Evolutionary conservation across 169 alveolate genomes (phyloP).

Genomic region (Plasmodium billcollinsi): DNA sequence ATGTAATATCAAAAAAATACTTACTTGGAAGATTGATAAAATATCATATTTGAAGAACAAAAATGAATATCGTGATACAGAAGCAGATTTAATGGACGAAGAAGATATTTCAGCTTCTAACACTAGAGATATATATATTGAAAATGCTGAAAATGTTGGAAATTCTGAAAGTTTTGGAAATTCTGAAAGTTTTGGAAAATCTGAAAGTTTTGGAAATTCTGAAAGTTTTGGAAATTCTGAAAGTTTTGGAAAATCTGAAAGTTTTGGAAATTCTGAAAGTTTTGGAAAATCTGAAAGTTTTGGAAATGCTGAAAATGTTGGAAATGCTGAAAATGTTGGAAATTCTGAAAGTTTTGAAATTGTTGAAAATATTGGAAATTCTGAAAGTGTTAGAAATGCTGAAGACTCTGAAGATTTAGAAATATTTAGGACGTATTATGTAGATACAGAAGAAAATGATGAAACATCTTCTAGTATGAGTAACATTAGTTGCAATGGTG

Average conservation of each 20-base stretch:
- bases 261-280: neutral
- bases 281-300: neutral
- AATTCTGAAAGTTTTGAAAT: too few species aligned
- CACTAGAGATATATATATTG: neutral
- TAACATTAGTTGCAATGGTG: neutral
- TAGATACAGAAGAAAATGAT: neutral
- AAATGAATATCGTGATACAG: neutral
- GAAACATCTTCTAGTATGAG: neutral
- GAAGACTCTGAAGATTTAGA: neutral
- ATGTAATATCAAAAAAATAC: constrained; percentile 24
- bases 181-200: neutral
- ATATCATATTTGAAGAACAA: constrained; percentile 10
- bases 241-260: neutral
- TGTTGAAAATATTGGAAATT: neutral
- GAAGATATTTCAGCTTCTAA: neutral
- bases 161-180: neutral
- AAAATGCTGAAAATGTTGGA: too few species aligned
- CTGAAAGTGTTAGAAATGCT: neutral
- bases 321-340: too few species aligned
- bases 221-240: neutral
- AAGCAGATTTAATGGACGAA: neutral
- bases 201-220: neutral
- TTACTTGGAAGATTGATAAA: constrained; percentile 22
- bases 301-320: neutral
- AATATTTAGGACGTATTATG: neutral